These are phyloP conservation scores for Verticillium albo-atrum DNA, from an alignment of 2,329 filamentous ascomycete genomes.

Conservation along the genomic window DNA sequence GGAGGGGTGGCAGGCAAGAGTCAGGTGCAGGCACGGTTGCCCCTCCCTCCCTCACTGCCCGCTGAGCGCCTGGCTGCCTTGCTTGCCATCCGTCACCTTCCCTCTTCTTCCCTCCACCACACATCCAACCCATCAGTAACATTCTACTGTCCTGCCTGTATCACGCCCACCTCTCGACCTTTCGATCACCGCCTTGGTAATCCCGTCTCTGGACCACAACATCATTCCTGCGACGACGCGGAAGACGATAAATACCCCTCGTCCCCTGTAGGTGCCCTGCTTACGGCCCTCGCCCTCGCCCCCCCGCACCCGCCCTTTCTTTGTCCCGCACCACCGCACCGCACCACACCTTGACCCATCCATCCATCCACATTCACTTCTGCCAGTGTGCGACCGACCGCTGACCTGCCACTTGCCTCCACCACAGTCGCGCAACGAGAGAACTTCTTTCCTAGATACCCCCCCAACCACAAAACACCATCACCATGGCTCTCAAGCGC, in stretches of 20 bases:
- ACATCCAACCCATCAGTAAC: not conserved
- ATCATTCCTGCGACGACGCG: not conserved
- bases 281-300: not conserved
- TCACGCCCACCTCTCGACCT: not conserved
- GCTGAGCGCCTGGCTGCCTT: not conserved
- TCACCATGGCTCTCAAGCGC: conserved; percentile 79
- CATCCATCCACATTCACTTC: not conserved
- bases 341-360: not conserved
- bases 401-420: not conserved
- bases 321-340: not conserved
- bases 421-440: not conserved
- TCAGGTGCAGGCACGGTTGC: not conserved
- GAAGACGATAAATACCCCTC: not conserved
- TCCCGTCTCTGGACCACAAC: not conserved
- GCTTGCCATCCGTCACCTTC: not conserved
- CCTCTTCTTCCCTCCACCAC: not conserved
- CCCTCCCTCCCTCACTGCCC: not conserved
- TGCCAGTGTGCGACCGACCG: not conserved
- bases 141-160: not conserved
- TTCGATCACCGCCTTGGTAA: not conserved
- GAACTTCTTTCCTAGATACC: conserved; percentile 11
- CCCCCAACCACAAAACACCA: conserved; percentile 19
- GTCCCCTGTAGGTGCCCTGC: not conserved
- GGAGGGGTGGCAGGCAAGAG: not conserved
- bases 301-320: not conserved